Evolutionary conservation across 2,329 filamentous ascomycete genomes (phyloP).

Genomic region (Hymenoscyphus repandus): DNA sequence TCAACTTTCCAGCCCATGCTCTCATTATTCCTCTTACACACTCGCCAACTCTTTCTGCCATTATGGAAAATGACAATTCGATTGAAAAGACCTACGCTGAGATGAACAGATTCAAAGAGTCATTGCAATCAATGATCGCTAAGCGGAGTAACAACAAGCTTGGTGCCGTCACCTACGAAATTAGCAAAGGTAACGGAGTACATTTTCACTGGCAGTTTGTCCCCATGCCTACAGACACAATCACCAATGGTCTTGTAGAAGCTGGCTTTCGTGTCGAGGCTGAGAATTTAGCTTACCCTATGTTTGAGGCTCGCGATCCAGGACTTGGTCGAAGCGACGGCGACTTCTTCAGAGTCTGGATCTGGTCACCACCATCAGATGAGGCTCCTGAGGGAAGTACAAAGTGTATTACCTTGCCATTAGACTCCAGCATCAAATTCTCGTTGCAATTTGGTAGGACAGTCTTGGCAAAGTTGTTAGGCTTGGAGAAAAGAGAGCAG

Average conservation of each 20-base stretch:
- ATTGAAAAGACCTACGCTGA: slow-evolving; percentile 61
- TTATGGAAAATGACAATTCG: slow-evolving; percentile 51
- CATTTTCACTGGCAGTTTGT: slow-evolving; percentile 94
- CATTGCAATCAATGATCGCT: slow-evolving; percentile 76
- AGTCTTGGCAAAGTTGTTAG: slow-evolving; percentile 82
- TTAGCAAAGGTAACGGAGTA: slow-evolving; percentile 73
- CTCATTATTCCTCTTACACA: slow-evolving; percentile 88
- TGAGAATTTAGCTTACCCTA: slow-evolving; percentile 60
- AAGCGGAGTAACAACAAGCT: slow-evolving; percentile 51
- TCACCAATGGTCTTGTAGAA: slow-evolving; percentile 72
- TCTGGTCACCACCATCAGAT: slow-evolving; percentile 56
- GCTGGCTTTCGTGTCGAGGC: slow-evolving; percentile 85
- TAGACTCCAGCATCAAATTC: slow-evolving; percentile 70
- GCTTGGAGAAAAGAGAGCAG: slow-evolving; percentile 69
- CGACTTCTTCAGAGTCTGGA: slow-evolving; percentile 79
- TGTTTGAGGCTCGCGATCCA: slow-evolving; percentile 44
- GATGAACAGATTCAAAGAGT: slow-evolving; percentile 74
- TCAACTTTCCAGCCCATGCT: slow-evolving; percentile 78
- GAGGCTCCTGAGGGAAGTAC: slow-evolving; percentile 41
- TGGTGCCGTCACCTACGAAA: slow-evolving; percentile 87
- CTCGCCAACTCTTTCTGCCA: slow-evolving; percentile 65
- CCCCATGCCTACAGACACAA: slow-evolving; percentile 63
- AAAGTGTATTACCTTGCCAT: slow-evolving; percentile 67
- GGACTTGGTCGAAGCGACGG: slow-evolving; percentile 46
- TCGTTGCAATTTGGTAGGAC: slow-evolving; percentile 85